Percentiles rank a stretch among this genome's conserved stretches.
Conservation (phyloP, 1,284 basidiomycete species). For the Schizopora paradoxa region DNA sequence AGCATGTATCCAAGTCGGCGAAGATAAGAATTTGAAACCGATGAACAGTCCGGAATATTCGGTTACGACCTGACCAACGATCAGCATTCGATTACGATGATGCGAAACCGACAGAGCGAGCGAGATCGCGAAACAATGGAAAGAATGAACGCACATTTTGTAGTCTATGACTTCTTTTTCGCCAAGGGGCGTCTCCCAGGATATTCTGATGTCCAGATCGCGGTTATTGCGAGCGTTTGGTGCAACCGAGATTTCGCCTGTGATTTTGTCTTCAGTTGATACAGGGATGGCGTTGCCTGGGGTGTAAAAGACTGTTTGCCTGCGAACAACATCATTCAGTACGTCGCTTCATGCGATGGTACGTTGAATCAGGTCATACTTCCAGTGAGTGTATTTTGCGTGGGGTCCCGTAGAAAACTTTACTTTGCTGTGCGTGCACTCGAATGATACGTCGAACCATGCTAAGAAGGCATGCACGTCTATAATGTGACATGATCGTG, state of each 20-base stretch:
- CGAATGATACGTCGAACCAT: slow-evolving; percentile 98
- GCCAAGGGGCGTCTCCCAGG: slow-evolving; percentile 49
- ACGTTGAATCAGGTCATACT: slow-evolving; percentile 52
- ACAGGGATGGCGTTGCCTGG: slow-evolving; percentile 63
- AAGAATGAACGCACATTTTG: slow-evolving; percentile 64
- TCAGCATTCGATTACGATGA: slow-evolving; percentile 48
- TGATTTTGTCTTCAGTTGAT: slow-evolving; percentile 65
- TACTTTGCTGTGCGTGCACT: slow-evolving; percentile 94
- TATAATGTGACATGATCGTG: slow-evolving; percentile 28
- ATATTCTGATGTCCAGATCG: slow-evolving; percentile 84
- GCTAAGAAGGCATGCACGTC: slow-evolving; percentile 98
- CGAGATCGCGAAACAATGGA: slow-evolving; percentile 18
- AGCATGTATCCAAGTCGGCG: no score
- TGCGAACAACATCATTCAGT: slow-evolving; percentile 24
- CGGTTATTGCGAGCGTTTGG: slow-evolving; percentile 90
- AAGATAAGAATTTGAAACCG: no score
- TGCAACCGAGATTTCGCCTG: slow-evolving; percentile 68
- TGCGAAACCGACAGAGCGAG: slow-evolving; percentile 16
- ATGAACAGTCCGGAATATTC: no score
- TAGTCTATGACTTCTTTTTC: slow-evolving; percentile 48
- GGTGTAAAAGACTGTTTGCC: slow-evolving; percentile 97
- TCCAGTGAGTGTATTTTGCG: slow-evolving; percentile 96
- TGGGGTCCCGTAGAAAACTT: slow-evolving; percentile 95
- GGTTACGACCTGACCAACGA: slow-evolving; percentile 66
- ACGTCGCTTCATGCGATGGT: not conserved